Percentiles rank a stretch among this genome's conserved stretches.
These are phyloP conservation scores for Lithocarpus polystachyus DNA, from an alignment of 306 rosid genomes.

Conservation along the genomic window DNA sequence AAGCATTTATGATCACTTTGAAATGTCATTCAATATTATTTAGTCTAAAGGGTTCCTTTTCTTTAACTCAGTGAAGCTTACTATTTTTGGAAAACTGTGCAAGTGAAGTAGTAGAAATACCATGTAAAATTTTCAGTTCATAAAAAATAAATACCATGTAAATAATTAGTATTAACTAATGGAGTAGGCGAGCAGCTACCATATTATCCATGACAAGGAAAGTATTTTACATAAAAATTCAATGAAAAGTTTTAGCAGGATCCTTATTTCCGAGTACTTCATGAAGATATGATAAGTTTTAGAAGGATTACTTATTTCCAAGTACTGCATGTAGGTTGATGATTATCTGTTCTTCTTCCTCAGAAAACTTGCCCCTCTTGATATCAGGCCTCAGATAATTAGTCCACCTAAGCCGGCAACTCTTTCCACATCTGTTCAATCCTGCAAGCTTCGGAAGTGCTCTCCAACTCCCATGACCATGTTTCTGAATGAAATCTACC, in stretches of 20 bases:
- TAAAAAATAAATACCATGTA: neutral
- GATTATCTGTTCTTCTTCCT: conserved; percentile 58
- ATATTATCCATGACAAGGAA: neutral
- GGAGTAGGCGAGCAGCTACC: too few relatives aligned
- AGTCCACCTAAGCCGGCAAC: conserved; percentile 77
- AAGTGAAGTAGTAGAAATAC: neutral
- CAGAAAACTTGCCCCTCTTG: conserved; percentile 70
- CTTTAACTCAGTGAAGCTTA: neutral
- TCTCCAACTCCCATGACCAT: conserved; percentile 86
- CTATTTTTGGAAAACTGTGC: neutral
- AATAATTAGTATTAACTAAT: too few relatives aligned
- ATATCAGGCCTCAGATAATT: conserved; percentile 78
- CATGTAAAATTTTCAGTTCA: neutral
- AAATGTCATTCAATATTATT: neutral
- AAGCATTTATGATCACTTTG: neutral
- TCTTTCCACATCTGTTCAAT: conserved; percentile 78
- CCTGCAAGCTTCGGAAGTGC: conserved; percentile 77
- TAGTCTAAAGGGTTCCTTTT: neutral
- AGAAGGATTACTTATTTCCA: conserved; percentile 63
- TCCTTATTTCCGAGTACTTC: conserved; percentile 72
- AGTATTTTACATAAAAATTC: neutral
- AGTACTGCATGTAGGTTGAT: conserved; percentile 59
- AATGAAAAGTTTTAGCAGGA: neutral
- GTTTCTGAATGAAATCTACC: conserved; percentile 42
- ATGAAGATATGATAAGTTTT: conserved; percentile 27